Evolutionary conservation across 257 asterid species (phyloP), one percentile per base, ranked within the genome.

Genomic region (Solanum habrochaites): DNA sequence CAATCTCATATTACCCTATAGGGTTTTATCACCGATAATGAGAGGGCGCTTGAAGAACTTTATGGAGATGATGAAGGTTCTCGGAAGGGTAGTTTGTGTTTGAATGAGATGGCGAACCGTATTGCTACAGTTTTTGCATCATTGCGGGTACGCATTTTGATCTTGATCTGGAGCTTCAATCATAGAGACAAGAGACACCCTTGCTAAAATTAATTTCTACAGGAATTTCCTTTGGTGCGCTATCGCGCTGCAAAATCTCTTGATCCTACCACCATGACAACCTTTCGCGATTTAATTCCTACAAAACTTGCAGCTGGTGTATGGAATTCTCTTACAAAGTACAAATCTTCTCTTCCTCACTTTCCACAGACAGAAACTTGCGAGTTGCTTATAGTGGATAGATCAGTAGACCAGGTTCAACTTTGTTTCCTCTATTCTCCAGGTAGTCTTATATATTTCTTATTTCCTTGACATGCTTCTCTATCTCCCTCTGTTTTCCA

Each of bases 91-190:
- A 96, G 92, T 86, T 95, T 93, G 86, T 96, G 99, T 88, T 87
- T 97, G 93, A 95, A 90, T 91, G 69, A 89, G 91, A 97, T 97
- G 98, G 99, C 95, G 42, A 91, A 91, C 86, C 97, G 99, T 86
- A 93, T 97, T 90, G 98, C 98, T 87, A 95, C 99, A 37, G 98
- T 96, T 43, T 96, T 97, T 90, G 97, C 99, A 70, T 97, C 99
- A 75, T 90, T 97, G 90, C 92, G 94, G 96, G 99, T 97, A 92
- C 49, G 93, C 86, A 80, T 72, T 69, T 15, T 60, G 47, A 71
- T 40, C 35, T 42, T 90, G 90, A 83, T 90, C 37, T 29, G 43
- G 27, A 49, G 69, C 42, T 47, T 49, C 20, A 12, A 78, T 69
- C 85, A 29, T 49, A 8, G 40, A 80, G 43, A 80, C 27, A 20